phyloP scores from a whole-genome alignment of 2,329 filamentous ascomycete species.

The Botrytis galanthina region DNA sequence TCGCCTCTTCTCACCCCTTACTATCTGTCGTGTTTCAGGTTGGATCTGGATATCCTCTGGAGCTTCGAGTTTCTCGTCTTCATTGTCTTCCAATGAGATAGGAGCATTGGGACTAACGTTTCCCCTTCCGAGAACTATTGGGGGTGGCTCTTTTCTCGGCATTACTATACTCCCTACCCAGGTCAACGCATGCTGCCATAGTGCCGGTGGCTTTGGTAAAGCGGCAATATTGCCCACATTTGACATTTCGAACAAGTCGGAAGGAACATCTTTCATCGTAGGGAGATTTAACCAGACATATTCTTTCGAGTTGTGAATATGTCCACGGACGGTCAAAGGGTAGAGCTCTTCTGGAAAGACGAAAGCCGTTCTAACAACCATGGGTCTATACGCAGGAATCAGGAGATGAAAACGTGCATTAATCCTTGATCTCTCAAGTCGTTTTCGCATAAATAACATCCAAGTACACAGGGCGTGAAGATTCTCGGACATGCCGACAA shows the following conservation, averaged over 20 bases:
- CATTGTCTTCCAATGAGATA: neutral
- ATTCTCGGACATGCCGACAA: constrained; percentile 44
- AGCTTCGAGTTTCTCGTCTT: constrained; percentile 13
- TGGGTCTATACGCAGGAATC: constrained; percentile 43
- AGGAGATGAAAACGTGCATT: constrained; percentile 41
- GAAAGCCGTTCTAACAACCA: constrained; percentile 42
- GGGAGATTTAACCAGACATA: constrained; percentile 44
- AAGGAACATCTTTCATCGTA: constrained; percentile 20
- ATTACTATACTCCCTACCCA: constrained; percentile 19
- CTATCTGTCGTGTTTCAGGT: constrained; percentile 13
- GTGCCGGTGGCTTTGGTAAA: constrained; percentile 15
- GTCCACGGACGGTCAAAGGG: constrained; percentile 42
- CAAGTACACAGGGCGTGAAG: constrained; percentile 44
- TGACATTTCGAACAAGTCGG: constrained; percentile 19
- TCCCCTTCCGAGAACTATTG: constrained; percentile 17
- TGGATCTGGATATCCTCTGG: constrained; percentile 17
- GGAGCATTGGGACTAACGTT: neutral
- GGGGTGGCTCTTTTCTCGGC: constrained; percentile 15
- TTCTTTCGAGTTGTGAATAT: constrained; percentile 42
- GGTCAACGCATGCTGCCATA: constrained; percentile 16
- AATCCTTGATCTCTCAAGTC: constrained; percentile 30
- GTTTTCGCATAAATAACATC: constrained; percentile 35
- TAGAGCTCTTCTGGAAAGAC: constrained; percentile 41
- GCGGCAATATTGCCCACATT: constrained; percentile 20
- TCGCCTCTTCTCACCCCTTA: constrained; percentile 12